phyloP scores from a whole-genome alignment of 371 early-diverging fungal genomes.

The Mycotypha africana region DNA sequence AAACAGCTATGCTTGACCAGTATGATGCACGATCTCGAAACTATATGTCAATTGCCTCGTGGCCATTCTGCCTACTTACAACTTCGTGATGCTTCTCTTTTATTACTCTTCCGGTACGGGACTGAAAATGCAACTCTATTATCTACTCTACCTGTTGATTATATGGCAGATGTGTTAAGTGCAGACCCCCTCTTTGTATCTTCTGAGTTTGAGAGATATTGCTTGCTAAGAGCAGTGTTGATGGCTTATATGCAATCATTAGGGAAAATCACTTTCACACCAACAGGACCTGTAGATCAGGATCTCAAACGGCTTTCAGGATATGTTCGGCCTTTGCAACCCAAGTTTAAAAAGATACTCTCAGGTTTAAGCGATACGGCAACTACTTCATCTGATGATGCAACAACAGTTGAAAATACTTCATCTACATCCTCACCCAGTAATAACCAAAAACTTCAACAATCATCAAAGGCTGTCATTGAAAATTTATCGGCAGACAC shows the following conservation, averaged over 20 bases:
- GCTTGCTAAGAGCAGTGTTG: constrained; percentile 26
- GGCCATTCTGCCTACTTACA: constrained; percentile 27
- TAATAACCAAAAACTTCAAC: too few relatives aligned
- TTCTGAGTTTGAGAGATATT: constrained; percentile 37
- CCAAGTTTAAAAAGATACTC: too few relatives aligned
- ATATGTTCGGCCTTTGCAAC: constrained; percentile 17
- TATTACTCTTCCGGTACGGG: constrained; percentile 33
- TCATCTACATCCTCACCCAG: too few relatives aligned
- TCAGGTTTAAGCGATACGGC: too few relatives aligned
- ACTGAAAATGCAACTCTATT: constrained; percentile 27
- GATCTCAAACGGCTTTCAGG: constrained; percentile 38
- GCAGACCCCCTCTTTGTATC: constrained; percentile 36
- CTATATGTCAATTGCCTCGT: constrained; percentile 38
- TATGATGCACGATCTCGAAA: constrained; percentile 38
- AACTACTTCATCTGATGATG: too few relatives aligned
- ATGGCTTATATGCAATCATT: constrained; percentile 37
- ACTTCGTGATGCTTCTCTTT: constrained; percentile 33
- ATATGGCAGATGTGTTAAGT: constrained; percentile 42
- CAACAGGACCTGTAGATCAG: constrained; percentile 32
- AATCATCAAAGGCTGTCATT: not conserved
- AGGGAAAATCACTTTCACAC: constrained; percentile 39
- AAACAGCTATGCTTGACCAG: constrained; percentile 28
- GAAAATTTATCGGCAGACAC: constrained; percentile 11
- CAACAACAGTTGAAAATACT: too few relatives aligned
- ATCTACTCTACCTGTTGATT: constrained; percentile 35